Evolutionary conservation across 163 green algal species (phyloP).

Genomic region (Scenedesmus sp.): DNA sequence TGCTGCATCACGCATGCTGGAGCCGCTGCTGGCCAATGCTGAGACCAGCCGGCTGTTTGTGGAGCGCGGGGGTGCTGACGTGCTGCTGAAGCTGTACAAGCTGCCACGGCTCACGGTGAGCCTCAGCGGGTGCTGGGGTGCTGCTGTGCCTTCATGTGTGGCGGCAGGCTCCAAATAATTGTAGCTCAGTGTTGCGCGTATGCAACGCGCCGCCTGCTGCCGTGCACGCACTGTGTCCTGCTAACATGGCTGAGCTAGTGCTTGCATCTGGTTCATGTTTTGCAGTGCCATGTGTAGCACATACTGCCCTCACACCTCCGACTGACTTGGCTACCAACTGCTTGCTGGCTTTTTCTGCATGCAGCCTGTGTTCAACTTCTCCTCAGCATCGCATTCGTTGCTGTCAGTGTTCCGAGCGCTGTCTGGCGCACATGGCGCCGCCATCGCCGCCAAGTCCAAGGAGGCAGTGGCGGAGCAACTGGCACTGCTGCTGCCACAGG

Average conservation of each 20-base stretch:
- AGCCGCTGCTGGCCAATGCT: conserved; percentile 81
- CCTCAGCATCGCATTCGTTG: conserved; percentile 77
- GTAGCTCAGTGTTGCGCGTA: not conserved
- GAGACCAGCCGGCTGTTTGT: conserved; percentile 87
- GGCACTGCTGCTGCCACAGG: conserved; percentile 58
- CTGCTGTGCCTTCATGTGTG: not conserved
- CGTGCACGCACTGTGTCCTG: not conserved
- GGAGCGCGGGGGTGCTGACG: conserved; percentile 81
- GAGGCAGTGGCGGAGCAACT: conserved; percentile 60
- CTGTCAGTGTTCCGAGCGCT: conserved; percentile 80
- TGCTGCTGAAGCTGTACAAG: conserved; percentile 85
- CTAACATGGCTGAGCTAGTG: not conserved
- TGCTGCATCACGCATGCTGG: conserved; percentile 86
- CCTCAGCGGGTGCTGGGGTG: not conserved
- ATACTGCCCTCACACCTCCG: too few relatives aligned
- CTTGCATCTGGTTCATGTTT: not conserved
- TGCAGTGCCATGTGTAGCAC: not conserved
- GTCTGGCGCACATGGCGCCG: conserved; percentile 62
- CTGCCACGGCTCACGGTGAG: conserved; percentile 79
- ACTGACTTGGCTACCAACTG: not conserved
- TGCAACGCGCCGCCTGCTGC: not conserved
- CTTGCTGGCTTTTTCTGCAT: conserved; percentile 53
- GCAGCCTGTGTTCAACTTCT: conserved; percentile 83
- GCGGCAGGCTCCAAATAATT: too few relatives aligned
- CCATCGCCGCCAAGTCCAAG: conserved; percentile 58